phyloP scores from a whole-genome alignment of 2,329 filamentous ascomycete species.

The Phoma herbarum region DNA sequence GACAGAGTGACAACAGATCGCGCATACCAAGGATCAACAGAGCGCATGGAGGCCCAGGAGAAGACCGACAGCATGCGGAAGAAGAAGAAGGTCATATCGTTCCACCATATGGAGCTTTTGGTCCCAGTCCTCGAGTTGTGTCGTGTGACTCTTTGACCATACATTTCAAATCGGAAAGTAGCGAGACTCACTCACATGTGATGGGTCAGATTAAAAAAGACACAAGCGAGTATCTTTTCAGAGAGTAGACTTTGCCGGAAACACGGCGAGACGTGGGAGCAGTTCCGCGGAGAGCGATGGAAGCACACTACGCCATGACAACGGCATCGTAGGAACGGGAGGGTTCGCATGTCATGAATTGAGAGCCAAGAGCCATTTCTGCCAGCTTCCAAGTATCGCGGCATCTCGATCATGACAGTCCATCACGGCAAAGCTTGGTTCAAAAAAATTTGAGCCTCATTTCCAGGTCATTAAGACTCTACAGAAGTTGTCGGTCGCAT shows the following conservation, averaged over 20 bases:
- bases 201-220: neutral
- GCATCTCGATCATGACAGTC: neutral
- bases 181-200: neutral
- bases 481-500: neutral
- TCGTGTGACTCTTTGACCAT: neutral
- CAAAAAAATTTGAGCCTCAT: neutral
- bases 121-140: too few species aligned
- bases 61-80: too few species aligned
- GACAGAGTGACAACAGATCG: too few species aligned
- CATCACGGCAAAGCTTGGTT: neutral
- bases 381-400: neutral
- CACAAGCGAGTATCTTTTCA: neutral
- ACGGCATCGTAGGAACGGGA: slow-evolving; percentile 1
- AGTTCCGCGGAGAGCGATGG: slow-evolving; percentile 3
- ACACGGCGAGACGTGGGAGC: neutral
- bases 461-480: neutral
- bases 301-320: neutral
- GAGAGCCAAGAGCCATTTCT: neutral
- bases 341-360: neutral
- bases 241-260: neutral
- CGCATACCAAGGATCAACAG: too few species aligned
- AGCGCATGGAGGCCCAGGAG: too few species aligned
- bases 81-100: too few species aligned
- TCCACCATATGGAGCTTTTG: too few species aligned
- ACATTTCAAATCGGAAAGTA: too few species aligned